phyloP scores from a whole-genome alignment of 163 green algal species.

The Prototheca stagnorum region DNA sequence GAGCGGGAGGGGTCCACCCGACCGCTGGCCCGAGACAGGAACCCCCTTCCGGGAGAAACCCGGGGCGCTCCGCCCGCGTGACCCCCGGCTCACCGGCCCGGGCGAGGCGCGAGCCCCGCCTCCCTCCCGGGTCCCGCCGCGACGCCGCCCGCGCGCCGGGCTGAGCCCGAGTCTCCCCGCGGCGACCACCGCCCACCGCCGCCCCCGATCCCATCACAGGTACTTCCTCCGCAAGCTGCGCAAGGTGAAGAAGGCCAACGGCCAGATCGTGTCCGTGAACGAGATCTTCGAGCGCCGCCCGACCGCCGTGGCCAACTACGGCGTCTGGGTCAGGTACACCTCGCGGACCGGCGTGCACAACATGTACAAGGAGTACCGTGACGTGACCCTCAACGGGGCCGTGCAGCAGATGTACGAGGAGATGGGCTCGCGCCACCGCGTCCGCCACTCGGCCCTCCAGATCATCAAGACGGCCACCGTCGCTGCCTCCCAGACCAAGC shows the following conservation, averaged over 20 bases:
- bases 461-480: conserved; percentile 96
- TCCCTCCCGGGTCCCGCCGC: no score
- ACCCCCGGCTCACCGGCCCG: no score
- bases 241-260: conserved; percentile 98
- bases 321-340: conserved; percentile 94
- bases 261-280: conserved; percentile 89
- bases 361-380: conserved; percentile 99
- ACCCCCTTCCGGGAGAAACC: no score
- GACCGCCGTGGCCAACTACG: conserved; percentile 97
- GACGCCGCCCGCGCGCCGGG: no score
- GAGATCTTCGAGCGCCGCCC: conserved; percentile 97
- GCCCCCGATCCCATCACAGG: no score
- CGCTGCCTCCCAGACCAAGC: conserved; percentile 53
- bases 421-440: conserved; percentile 92
- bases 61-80: no score
- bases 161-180: no score
- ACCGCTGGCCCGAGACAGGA: no score
- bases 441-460: conserved; percentile 63
- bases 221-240: conserved; percentile 95
- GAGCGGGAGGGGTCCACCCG: no score
- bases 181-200: no score
- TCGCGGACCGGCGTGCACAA: conserved; percentile 87
- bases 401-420: conserved; percentile 61
- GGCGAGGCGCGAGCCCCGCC: no score
- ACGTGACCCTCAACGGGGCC: conserved; percentile 90